Evolutionary conservation across 495 filamentous ascomycete species (phyloP).

Genomic region (Penicillium samsonianum): DNA sequence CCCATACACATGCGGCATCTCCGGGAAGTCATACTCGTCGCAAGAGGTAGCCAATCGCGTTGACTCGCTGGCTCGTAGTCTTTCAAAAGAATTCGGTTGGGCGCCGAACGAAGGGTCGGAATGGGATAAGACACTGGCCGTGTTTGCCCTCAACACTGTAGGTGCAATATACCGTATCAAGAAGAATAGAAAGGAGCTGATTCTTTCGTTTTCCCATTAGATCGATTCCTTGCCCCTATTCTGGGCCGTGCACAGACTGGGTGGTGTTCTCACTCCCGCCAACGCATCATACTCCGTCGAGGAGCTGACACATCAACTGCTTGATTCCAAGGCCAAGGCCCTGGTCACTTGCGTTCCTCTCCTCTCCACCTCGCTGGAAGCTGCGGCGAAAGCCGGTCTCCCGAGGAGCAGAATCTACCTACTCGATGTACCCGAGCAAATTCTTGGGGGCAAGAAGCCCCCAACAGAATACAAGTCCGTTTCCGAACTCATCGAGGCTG

Average conservation of each 20-base stretch:
- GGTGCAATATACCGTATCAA: constrained; percentile 17
- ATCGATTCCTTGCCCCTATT: constrained; percentile 77
- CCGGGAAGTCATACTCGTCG: constrained; percentile 68
- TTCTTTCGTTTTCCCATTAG: constrained; percentile 42
- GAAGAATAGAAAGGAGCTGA: neutral
- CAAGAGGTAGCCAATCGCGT: constrained; percentile 66
- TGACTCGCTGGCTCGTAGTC: constrained; percentile 66
- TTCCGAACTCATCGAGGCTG: constrained; percentile 65
- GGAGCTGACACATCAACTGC: constrained; percentile 79
- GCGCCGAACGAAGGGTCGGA: constrained; percentile 70
- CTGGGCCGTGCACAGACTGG: constrained; percentile 75
- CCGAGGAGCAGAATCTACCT: constrained; percentile 74
- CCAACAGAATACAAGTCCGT: constrained; percentile 67
- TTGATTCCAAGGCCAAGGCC: constrained; percentile 70
- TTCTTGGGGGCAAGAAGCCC: constrained; percentile 46
- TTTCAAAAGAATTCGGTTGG: constrained; percentile 76
- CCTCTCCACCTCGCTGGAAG: constrained; percentile 67
- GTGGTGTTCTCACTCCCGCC: constrained; percentile 74
- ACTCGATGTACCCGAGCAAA: constrained; percentile 62
- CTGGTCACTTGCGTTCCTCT: constrained; percentile 81
- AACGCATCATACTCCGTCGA: constrained; percentile 78
- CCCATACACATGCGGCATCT: constrained; percentile 81
- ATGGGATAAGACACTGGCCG: constrained; percentile 81
- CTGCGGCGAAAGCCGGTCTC: constrained; percentile 65
- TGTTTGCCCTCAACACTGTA: constrained; percentile 83